Evolutionary conservation across 2,329 filamentous ascomycete genomes (phyloP), one percentile per base, ranked within the genome.

Genomic region (Penicillium concentricum): DNA sequence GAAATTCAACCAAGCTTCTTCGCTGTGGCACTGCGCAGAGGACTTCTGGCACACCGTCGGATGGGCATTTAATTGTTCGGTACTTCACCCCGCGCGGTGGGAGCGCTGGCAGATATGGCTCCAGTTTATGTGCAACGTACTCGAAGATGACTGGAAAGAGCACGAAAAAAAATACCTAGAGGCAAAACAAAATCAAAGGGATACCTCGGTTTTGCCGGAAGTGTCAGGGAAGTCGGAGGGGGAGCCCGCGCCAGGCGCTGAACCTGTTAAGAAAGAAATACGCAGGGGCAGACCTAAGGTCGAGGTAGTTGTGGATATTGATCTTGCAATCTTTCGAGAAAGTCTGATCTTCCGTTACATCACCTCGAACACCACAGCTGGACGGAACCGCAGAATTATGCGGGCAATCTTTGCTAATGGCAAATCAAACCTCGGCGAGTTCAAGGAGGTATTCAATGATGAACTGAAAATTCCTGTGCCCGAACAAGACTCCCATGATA

Each of bases 11-110:
- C 83, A 84, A 49, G 78, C 82, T 15, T 81, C 85, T 42, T 87
- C 88, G 30, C 61, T 97, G 2, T 96, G 90, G 85, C 78, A 77
- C 16, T 83, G 84, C n/a, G 90, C 88, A 0, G 86, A 90, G 59
- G 91, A 96, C 69, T 95, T 97, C 67, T 99, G 94, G 91, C 84
- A 87, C 41, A 84, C 90, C 0, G 82, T 94, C 0, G 94, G 93
- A 4, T 97, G 94, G 94, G 89, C 90, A 0, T 92, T 97, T 72
- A 94, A 93, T 70, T 97, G 93, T 76, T 92, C 91, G 50, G 82
- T 89, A 2, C 73, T 83, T 32, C 81, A 93, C 64, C 86, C 86
- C 1, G 81, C 83, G 39, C 83, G 93, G 20, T 97, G 94, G 93
- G 82, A 81, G 48, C 83, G 87, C 68, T 97, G 92, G 92, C 86